These are phyloP conservation scores for Chalaropsis ovoidea DNA, from an alignment of 2,329 filamentous ascomycete species.

Conservation along the genomic window DNA sequence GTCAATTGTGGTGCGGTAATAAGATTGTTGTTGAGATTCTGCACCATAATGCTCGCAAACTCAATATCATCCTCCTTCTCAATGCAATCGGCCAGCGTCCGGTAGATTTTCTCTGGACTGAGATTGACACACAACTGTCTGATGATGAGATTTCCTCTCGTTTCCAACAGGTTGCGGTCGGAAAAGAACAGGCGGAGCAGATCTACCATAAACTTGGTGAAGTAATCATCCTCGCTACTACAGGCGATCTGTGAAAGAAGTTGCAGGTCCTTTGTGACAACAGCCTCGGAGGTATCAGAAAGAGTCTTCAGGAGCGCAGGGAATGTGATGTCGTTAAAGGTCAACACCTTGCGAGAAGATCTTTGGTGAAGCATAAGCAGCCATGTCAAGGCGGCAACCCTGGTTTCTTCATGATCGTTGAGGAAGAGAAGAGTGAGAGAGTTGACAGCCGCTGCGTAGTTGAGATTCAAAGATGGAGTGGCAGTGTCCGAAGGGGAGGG, in stretches of 20 bases:
- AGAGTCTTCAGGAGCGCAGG: constrained; percentile 91
- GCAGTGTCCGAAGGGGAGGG: background rate
- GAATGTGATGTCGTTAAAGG: constrained; percentile 95
- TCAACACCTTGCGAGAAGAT: constrained; percentile 82
- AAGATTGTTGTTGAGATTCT: constrained; percentile 97
- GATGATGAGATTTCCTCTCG: constrained; percentile 89
- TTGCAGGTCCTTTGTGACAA: constrained; percentile 89
- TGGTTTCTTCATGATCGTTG: constrained; percentile 92
- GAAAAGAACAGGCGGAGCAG: constrained; percentile 91
- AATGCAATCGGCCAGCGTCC: constrained; percentile 88
- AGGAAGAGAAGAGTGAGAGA: constrained; percentile 87
- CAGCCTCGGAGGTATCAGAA: constrained; percentile 87
- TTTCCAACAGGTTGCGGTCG: constrained; percentile 81
- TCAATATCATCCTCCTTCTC: constrained; percentile 97
- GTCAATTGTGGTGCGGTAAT: constrained; percentile 92
- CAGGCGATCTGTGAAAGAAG: constrained; percentile 90
- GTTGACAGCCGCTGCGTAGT: constrained; percentile 89
- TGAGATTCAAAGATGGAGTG: constrained; percentile 49
- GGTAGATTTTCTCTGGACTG: constrained; percentile 89
- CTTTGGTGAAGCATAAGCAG: constrained; percentile 96
- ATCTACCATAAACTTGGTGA: constrained; percentile 96
- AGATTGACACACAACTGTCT: constrained; percentile 86
- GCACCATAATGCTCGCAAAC: constrained; percentile 98
- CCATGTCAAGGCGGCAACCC: constrained; percentile 89
- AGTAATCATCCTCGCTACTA: constrained; percentile 95